A percentile compares a stretch with the other conserved stretches of the same genome.
Evolutionary conservation across 176 grass and related monocot genomes (phyloP).

Genomic region (Lolium multiflorum): DNA sequence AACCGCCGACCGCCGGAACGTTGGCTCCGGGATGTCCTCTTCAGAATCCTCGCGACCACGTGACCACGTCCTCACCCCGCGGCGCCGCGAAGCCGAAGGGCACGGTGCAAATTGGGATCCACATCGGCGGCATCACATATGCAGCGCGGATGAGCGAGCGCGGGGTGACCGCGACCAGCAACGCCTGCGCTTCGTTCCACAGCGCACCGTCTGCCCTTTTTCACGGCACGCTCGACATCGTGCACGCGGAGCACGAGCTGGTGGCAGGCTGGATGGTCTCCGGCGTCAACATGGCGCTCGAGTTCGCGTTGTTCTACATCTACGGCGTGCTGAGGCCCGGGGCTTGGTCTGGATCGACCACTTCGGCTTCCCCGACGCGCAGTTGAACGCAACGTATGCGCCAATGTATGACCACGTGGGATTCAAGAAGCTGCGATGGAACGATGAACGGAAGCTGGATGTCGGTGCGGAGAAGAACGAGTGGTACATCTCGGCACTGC

Average conservation of each 20-base stretch:
- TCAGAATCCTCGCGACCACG: no score
- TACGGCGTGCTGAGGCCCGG: slow-evolving; percentile 60
- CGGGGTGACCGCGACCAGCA: slow-evolving; percentile 48
- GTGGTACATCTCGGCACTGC: no score
- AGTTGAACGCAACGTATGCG: no score
- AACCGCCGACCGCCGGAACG: no score
- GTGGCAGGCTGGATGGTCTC: slow-evolving; percentile 2
- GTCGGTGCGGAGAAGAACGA: no score
- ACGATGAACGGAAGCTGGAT: no score
- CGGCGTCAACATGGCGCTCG: slow-evolving; percentile 49
- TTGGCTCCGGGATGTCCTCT: no score
- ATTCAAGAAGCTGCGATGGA: no score
- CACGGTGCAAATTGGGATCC: slow-evolving; percentile 59
- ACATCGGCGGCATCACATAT: slow-evolving; percentile 67
- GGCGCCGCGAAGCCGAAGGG: slow-evolving; percentile 37
- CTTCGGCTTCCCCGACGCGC: no score
- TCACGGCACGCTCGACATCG: no score
- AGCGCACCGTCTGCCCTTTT: no score
- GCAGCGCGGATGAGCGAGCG: slow-evolving; percentile 66
- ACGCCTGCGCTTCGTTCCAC: slow-evolving; percentile 57
- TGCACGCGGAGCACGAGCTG: slow-evolving; percentile 59
- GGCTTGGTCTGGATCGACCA: slow-evolving; percentile 60
- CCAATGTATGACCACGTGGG: slow-evolving; percentile 26
- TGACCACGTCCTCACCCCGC: no score
- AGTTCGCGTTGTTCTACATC: slow-evolving; percentile 48